These are phyloP conservation scores for Suillus bovinus DNA, from an alignment of 768 basidiomycete species.

Conservation along the genomic window DNA sequence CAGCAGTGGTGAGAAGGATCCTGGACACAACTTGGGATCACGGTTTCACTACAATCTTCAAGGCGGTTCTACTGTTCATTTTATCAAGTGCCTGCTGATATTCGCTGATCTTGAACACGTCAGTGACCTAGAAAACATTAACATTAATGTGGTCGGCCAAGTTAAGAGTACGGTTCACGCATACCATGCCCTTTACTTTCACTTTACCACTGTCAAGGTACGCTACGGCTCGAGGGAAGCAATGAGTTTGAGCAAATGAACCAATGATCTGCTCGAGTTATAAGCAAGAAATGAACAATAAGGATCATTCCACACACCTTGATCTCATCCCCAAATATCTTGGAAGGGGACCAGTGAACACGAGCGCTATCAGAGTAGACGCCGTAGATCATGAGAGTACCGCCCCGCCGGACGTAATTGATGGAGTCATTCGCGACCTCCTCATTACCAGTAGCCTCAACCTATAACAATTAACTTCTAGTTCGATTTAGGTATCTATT, in stretches of 20 bases:
- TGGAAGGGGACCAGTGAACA: constrained; percentile 54
- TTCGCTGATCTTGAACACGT: constrained; percentile 56
- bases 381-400: constrained; percentile 52
- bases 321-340: constrained; percentile 59
- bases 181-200: constrained; percentile 51
- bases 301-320: constrained; percentile 23
- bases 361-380: constrained; percentile 55
- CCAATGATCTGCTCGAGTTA: constrained; percentile 44
- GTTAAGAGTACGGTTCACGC: constrained; percentile 4
- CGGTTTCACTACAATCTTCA: constrained; percentile 55
- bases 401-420: constrained; percentile 43
- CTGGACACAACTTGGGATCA: constrained; percentile 14
- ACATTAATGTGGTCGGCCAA: background rate
- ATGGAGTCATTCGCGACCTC: constrained; percentile 41
- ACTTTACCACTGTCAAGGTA: constrained; percentile 58
- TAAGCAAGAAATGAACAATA: background rate
- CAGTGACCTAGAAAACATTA: constrained; percentile 43
- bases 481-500: background rate
- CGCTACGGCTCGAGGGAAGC: constrained; percentile 58
- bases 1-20: too few relatives aligned
- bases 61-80: constrained; percentile 56
- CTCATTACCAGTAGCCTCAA: constrained; percentile 45
- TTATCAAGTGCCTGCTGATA: constrained; percentile 67
- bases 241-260: constrained; percentile 57
- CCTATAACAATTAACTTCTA: constrained; percentile 13